These are phyloP conservation scores for Cryptococcus wingfieldii DNA, from an alignment of 1,284 basidiomycete species.

Conservation along the genomic window DNA sequence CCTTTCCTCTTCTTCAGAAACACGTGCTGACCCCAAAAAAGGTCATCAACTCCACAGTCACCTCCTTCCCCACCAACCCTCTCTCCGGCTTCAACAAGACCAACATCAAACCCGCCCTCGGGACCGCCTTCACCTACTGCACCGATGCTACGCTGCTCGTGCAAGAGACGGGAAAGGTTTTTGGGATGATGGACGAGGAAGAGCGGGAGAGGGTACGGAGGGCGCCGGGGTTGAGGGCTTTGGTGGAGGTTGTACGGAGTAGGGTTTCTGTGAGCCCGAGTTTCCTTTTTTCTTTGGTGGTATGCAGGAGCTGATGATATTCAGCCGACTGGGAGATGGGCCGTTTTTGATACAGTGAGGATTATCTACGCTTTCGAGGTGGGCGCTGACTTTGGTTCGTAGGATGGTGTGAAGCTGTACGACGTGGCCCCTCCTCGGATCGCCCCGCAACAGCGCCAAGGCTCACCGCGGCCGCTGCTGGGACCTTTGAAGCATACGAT, in stretches of 20 bases:
- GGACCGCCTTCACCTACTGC: slow-evolving; percentile 35
- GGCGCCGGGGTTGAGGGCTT: slow-evolving; percentile 30
- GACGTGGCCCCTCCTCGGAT: slow-evolving; percentile 32
- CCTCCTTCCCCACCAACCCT: slow-evolving; percentile 33
- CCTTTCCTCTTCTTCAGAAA: background rate
- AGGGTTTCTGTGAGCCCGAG: slow-evolving; percentile 31
- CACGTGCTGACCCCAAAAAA: slow-evolving; percentile 6
- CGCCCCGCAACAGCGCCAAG: slow-evolving; percentile 28
- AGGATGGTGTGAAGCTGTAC: slow-evolving; percentile 37
- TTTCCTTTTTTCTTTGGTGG: background rate
- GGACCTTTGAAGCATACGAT: slow-evolving; percentile 34
- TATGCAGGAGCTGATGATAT: background rate
- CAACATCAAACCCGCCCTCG: slow-evolving; percentile 40
- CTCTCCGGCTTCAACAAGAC: slow-evolving; percentile 40
- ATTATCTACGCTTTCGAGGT: background rate
- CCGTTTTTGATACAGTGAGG: slow-evolving; percentile 46
- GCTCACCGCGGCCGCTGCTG: slow-evolving; percentile 22
- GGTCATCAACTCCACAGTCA: slow-evolving; percentile 36
- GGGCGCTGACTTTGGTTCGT: background rate
- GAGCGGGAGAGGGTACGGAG: slow-evolving; percentile 34
- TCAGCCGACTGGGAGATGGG: slow-evolving; percentile 38
- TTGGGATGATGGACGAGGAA: slow-evolving; percentile 39
- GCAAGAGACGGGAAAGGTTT: slow-evolving; percentile 42
- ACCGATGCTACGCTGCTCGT: slow-evolving; percentile 40
- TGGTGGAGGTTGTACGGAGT: slow-evolving; percentile 46